Evolutionary conservation across 1,284 basidiomycete genomes (phyloP), one percentile per base, ranked within the genome.

Genomic region (Termitomyces sp.): DNA sequence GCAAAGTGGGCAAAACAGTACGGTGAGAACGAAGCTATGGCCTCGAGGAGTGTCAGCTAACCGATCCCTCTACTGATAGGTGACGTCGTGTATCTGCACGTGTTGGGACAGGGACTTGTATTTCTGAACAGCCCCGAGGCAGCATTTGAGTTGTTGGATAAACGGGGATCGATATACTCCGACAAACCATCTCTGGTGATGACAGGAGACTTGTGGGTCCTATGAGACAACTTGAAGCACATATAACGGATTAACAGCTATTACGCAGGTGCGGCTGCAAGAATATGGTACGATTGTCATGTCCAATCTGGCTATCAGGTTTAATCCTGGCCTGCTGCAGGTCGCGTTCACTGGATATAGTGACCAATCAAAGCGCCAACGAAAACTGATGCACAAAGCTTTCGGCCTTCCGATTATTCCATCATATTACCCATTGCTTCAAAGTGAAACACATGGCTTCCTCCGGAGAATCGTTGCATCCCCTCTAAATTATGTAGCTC

Each of bases 171-270:
- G 6, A 82, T 87, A 53, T 90, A 89, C 66, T 82, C 84, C 19
- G 86, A 89, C 68, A 87, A 84, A 62, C 84, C 85, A 0, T 71
- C 73, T 34, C 71, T 88, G 34, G 72, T 84, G 52, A 89, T 89
- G 87, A 73, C 73, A 3, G 75, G 77, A 24, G 81, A 89, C 58
- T 72, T 89, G 73, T 76, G 54, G 47, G 67, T 58, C 38, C 40
- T 26, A 31, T 64, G 21, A 47, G 52, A n/a, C 44, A 43, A 54
- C 26, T 36, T 42, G 33, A 19, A 40, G 15, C 47, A 42, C 34
- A 44, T 50, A 28, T 33, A 50, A 50, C 50, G 54, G 50, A 57
- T 41, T 54, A 42, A 47, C 17, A 26, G 39, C 21, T 50, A 44
- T 55, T 15, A 50, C 56, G 5, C 13, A 76, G 74, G 55, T 88